Evolutionary conservation across 306 rosid species (phyloP), one percentile per base, ranked within the genome.

Genomic region (Casuarina equisetifolia): DNA sequence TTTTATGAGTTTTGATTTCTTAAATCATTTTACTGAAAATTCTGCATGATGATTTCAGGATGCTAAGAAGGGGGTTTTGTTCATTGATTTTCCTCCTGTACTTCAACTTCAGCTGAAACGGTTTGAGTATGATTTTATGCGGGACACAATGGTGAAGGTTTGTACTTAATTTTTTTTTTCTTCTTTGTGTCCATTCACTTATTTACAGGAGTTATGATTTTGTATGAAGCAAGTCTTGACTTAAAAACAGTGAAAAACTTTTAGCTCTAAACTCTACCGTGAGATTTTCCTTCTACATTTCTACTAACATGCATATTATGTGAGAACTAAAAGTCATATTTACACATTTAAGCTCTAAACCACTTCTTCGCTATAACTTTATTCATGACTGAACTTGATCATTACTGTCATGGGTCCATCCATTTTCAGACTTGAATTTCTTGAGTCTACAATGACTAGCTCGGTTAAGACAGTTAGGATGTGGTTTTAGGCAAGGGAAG

Each of bases 81-180:
- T 96, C 81, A 96, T 91, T 58, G 99, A 96, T 79, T 96, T 96
- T 53, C 99, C 99, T 4, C 99, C 98, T 9, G 99, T 96, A 50
- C 97, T 96, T 83, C 99, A 96, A 82, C 99, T 96, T 81, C 99
- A 96, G 84, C 88, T 96, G 72, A 96, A 96, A 79, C 91, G 99
- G 76, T 96, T 96, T 84, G 99, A 96, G 81, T 96, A 96, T 81
- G 98, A 96, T 69, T 96, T 96, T 82, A 88, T 96, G 93, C 88
- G 97, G 76, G 99, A 96, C 77, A 92, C 98, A 13, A 96, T 96
- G 99, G 98, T 96, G 43, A 96, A 96, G 99, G 99, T 96, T 46
- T 50, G 95, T 80, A 79, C 48, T 75, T 72, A 64, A 70, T 76
- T 39, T 45, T 67, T 8, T 8, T 39, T 74, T 75, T 62, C 44